A percentile compares a stretch with the other conserved stretches of the same genome.
Evolutionary conservation across 2,329 filamentous ascomycete genomes (phyloP).

Genomic region (Sphaceloma murrayae): DNA sequence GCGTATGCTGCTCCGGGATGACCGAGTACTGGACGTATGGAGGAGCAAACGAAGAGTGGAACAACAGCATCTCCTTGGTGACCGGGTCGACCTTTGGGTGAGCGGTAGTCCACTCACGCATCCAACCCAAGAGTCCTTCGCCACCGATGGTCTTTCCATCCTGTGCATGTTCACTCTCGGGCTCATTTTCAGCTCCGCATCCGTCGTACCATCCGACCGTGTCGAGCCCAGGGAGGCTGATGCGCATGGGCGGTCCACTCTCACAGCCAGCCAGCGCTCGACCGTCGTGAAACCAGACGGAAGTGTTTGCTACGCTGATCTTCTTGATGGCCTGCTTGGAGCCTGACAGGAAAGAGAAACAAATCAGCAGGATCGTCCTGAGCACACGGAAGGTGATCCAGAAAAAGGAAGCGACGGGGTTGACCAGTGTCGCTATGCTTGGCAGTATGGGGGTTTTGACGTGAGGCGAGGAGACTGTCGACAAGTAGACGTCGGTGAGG

Average conservation of each 20-base stretch:
- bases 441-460: slow-evolving; percentile 52
- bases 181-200: slow-evolving; percentile 44
- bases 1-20: slow-evolving; percentile 35
- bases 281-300: slow-evolving; percentile 57
- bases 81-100: slow-evolving; percentile 57
- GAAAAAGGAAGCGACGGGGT: slow-evolving; percentile 46
- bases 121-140: slow-evolving; percentile 47
- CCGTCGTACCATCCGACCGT: slow-evolving; percentile 65
- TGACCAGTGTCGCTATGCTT: slow-evolving; percentile 57
- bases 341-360: slow-evolving; percentile 49
- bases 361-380: slow-evolving; percentile 48
- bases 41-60: slow-evolving; percentile 55
- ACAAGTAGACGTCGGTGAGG: slow-evolving; percentile 56
- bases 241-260: slow-evolving; percentile 58
- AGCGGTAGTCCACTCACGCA: slow-evolving; percentile 62
- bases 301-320: slow-evolving; percentile 63
- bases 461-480: slow-evolving; percentile 38
- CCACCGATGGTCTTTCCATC: slow-evolving; percentile 42
- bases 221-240: slow-evolving; percentile 53
- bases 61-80: slow-evolving; percentile 57
- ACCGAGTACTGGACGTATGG: slow-evolving; percentile 61
- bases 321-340: slow-evolving; percentile 50
- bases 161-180: slow-evolving; percentile 21
- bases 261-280: slow-evolving; percentile 61
- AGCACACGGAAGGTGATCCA: slow-evolving; percentile 45